Evolutionary conservation across 768 basidiomycete genomes (phyloP).

Genomic region (Termitomyces sp.): DNA sequence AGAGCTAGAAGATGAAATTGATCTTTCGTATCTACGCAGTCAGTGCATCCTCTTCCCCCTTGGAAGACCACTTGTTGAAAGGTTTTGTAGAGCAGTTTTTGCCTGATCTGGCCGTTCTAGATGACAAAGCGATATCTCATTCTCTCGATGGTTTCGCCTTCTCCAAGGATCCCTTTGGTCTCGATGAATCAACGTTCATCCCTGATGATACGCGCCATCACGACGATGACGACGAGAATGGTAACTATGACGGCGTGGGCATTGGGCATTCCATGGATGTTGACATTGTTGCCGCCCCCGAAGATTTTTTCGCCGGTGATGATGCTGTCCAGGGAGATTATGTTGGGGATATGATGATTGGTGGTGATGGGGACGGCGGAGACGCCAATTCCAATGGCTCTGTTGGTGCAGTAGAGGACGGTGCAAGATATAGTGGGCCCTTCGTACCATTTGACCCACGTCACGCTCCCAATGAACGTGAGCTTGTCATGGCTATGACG

Average conservation of each 20-base stretch:
- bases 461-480: constrained; percentile 65
- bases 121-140: constrained; percentile 71
- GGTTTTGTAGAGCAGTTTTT: constrained; percentile 56
- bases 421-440: constrained; percentile 36
- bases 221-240: constrained; percentile 17
- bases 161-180: constrained; percentile 53
- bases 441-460: constrained; percentile 85
- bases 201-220: constrained; percentile 43
- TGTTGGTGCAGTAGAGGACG: constrained; percentile 35
- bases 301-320: constrained; percentile 61
- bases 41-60: constrained; percentile 16
- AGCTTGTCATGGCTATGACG: constrained; percentile 83
- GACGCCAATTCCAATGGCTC: constrained; percentile 40
- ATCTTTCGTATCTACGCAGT: constrained; percentile 61
- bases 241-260: constrained; percentile 26
- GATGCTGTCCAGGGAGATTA: constrained; percentile 31
- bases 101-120: constrained; percentile 57
- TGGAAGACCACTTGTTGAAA: constrained; percentile 5
- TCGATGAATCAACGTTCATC: constrained; percentile 61
- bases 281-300: constrained; percentile 22
- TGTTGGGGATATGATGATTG: constrained; percentile 17
- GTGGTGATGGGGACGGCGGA: constrained; percentile 33
- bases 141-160: constrained; percentile 83
- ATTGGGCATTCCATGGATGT: constrained; percentile 4
- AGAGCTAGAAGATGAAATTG: constrained; percentile 66